These are phyloP conservation scores for Didymella pomorum DNA, from an alignment of 2,329 filamentous ascomycete genomes.

Conservation along the genomic window DNA sequence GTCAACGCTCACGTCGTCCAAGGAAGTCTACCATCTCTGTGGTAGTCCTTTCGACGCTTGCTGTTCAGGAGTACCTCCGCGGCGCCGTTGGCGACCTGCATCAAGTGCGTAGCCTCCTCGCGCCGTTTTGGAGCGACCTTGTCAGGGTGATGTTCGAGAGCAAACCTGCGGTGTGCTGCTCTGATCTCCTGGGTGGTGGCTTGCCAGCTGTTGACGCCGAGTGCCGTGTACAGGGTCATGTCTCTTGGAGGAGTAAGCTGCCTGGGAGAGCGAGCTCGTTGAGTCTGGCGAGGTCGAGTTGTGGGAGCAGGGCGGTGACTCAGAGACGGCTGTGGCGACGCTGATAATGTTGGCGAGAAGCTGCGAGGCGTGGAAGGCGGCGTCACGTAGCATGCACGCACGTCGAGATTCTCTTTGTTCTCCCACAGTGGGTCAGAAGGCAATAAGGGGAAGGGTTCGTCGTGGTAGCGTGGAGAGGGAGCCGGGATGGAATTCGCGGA, in stretches of 20 bases:
- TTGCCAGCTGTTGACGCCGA: slow-evolving; percentile 27
- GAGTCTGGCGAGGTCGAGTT: neutral
- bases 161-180: slow-evolving; percentile 27
- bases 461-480: slow-evolving; percentile 19
- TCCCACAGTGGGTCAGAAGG: slow-evolving; percentile 27
- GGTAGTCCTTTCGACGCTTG: slow-evolving; percentile 21
- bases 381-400: slow-evolving; percentile 8
- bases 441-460: slow-evolving; percentile 23
- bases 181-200: slow-evolving; percentile 25
- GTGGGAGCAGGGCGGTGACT: neutral
- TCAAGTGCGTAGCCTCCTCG: slow-evolving; percentile 26
- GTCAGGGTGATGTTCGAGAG: slow-evolving; percentile 33
- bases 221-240: slow-evolving; percentile 29
- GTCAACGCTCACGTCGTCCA: slow-evolving; percentile 11
- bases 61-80: slow-evolving; percentile 34
- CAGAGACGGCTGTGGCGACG: slow-evolving; percentile 9
- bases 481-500: slow-evolving; percentile 22
- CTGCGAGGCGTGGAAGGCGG: slow-evolving; percentile 5
- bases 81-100: slow-evolving; percentile 39
- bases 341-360: neutral
- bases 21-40: slow-evolving; percentile 24
- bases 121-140: slow-evolving; percentile 23
- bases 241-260: slow-evolving; percentile 17
- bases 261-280: neutral
- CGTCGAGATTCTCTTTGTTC: slow-evolving; percentile 30